Evolutionary conservation across 805 yeast species (phyloP).

Genomic region (Ogataea henricii): DNA sequence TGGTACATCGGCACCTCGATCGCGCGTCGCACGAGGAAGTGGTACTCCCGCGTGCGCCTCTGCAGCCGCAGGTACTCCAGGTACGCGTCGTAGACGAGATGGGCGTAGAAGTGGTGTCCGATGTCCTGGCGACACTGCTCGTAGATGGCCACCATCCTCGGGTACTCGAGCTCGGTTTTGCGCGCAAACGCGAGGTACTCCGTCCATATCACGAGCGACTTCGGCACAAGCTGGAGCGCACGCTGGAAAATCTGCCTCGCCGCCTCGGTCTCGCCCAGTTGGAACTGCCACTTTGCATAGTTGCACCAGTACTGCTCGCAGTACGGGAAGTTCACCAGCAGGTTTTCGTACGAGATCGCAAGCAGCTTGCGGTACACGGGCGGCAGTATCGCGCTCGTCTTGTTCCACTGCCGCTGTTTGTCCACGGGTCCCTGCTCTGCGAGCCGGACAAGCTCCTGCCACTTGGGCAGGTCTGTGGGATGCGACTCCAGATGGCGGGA

Average conservation of each 20-base stretch:
- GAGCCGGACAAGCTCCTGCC: constrained; percentile 40
- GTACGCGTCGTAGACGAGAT: constrained; percentile 53
- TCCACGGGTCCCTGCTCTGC: constrained; percentile 33
- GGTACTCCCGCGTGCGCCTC: constrained; percentile 34
- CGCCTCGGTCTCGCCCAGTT: constrained; percentile 42
- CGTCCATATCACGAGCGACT: constrained; percentile 54
- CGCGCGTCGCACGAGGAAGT: constrained; percentile 46
- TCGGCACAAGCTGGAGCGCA: constrained; percentile 43
- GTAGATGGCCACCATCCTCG: constrained; percentile 39
- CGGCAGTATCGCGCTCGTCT: constrained; percentile 6
- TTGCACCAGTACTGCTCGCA: constrained; percentile 60
- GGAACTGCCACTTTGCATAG: constrained; percentile 50
- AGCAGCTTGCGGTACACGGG: constrained; percentile 36
- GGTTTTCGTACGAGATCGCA: constrained; percentile 42
- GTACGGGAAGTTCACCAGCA: constrained; percentile 50
- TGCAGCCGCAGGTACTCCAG: constrained; percentile 42
- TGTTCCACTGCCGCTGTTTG: constrained; percentile 8
- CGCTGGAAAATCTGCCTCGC: constrained; percentile 41
- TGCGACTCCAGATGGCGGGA: constrained; percentile 36
- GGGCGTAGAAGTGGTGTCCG: constrained; percentile 54
- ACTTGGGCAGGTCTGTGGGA: constrained; percentile 37
- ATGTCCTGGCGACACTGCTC: constrained; percentile 50
- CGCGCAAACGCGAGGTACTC: constrained; percentile 45
- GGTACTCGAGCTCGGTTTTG: constrained; percentile 33
- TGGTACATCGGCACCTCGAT: constrained; percentile 60